Evolutionary conservation across 495 filamentous ascomycete species (phyloP), one percentile per base, ranked within the genome.

Genomic region (Podospora australis): DNA sequence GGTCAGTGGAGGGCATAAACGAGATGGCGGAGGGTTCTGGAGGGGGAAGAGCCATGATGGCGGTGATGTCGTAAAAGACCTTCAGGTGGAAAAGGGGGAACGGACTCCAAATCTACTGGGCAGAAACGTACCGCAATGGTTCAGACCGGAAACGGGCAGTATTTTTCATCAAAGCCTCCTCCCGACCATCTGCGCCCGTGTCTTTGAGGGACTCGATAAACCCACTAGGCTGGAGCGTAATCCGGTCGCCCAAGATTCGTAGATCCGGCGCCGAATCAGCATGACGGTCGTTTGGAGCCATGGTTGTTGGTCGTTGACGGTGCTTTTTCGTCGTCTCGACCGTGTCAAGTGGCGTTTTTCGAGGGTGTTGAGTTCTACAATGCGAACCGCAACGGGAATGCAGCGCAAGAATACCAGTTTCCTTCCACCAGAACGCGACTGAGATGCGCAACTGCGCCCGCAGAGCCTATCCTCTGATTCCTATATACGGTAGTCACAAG

Each of bases 211-310:
- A 69, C 55, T 79, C 77, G 48, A 82, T 71, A 56, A 81, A 88
- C 39, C 87, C 88, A 48, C 84, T 82, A 6, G 86, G 86, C 63
- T 88, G 86, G 28, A 95, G 78, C 11, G 84, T 89, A 44, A 92
- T 78, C 56, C 87, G 73, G 57, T 85, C 78, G 46, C 87, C 87
- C 13, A 88, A 69, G 48, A 95, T 91, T 62, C 87, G 83, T 48
- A 95, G 69, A 65, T 95, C 88, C 23, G 88, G 88, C 56, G 87
- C 84, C 23, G 82, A 78, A 52, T 72, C 69, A 23, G 39, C 39
- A 20, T 24, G 38, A 43, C 39, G 32, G 36, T 55, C 43, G 24
- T 30, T 11, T 52, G 64, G 65, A 24, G 60, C 53, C 3, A 36
- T 49, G n/a, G n/a, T n/a, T n/a, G 16, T 34, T 6, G 24, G 13